Percentiles rank a stretch among this genome's conserved stretches.
phyloP scores from a whole-genome alignment of 306 rosid species.

The Leucaena leucocephala region DNA sequence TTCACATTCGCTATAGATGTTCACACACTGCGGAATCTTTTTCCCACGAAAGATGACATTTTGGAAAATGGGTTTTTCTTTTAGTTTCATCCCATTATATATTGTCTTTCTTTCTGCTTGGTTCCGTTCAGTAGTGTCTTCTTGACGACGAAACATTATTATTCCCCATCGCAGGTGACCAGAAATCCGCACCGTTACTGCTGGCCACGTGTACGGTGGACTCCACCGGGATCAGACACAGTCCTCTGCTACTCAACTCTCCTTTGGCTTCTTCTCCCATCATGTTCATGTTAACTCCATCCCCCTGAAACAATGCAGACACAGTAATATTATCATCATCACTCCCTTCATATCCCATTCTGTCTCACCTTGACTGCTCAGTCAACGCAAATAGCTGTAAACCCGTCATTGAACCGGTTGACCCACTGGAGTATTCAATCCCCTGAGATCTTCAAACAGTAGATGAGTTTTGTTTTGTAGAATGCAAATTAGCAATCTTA shows the following conservation, averaged over 20 bases:
- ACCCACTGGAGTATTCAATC: no score
- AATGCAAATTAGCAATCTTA: no score
- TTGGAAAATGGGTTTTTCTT: neutral
- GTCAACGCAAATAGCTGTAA: no score
- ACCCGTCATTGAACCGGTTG: no score
- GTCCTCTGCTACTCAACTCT: conserved; percentile 66
- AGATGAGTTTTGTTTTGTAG: no score
- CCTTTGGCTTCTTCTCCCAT: conserved; percentile 1
- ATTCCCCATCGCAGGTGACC: conserved; percentile 70
- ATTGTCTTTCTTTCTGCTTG: no score
- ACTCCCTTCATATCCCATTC: conserved; percentile 34
- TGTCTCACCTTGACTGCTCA: neutral
- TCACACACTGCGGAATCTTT: conserved; percentile 8
- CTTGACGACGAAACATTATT: conserved; percentile 33
- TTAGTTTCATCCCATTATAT: no score
- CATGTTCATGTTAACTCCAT: conserved; percentile 14
- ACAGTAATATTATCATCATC: neutral
- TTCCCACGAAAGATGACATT: conserved; percentile 35
- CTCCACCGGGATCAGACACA: conserved; percentile 79
- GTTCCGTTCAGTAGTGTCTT: neutral
- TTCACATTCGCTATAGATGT: neutral
- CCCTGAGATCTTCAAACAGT: no score
- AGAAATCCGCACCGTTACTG: conserved; percentile 87
- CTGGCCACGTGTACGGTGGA: conserved; percentile 66
- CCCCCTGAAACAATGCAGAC: conserved; percentile 45